phyloP scores from a whole-genome alignment of 2,329 filamentous ascomycete species.

The Xylariaceae sp. region DNA sequence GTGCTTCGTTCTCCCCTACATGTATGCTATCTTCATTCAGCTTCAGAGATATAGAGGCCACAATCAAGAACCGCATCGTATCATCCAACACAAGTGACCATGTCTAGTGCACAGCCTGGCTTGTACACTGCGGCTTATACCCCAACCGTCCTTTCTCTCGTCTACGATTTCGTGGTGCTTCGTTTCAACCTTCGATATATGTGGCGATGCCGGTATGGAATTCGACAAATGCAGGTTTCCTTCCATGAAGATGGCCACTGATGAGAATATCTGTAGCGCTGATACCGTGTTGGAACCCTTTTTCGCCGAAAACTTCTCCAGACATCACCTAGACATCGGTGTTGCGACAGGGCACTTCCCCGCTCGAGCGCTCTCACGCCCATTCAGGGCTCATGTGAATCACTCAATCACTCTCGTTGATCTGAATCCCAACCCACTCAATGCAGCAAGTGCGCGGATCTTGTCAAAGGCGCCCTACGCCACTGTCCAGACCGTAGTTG shows the following conservation, averaged over 20 bases:
- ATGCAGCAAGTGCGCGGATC: constrained; percentile 28
- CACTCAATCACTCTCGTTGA: constrained; percentile 37
- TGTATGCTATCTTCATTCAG: too few relatives aligned
- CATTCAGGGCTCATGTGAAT: constrained; percentile 12
- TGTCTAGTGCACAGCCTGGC: constrained; percentile 1
- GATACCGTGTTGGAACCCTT: constrained; percentile 15
- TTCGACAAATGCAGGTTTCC: not conserved
- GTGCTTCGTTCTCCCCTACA: too few relatives aligned
- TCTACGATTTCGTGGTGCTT: constrained; percentile 27
- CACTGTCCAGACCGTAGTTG: constrained; percentile 31
- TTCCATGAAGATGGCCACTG: too few relatives aligned
- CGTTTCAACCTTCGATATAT: constrained; percentile 35
- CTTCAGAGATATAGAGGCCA: not conserved
- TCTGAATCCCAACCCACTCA: constrained; percentile 34
- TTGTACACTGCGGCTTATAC: constrained; percentile 13
- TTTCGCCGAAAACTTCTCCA: constrained; percentile 17
- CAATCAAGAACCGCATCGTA: not conserved
- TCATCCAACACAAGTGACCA: not conserved
- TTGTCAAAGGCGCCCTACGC: constrained; percentile 18
- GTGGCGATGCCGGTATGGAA: constrained; percentile 35
- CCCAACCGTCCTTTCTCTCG: constrained; percentile 13
- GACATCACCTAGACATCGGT: constrained; percentile 17
- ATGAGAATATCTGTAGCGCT: not conserved
- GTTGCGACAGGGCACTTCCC: constrained; percentile 19
- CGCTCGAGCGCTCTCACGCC: constrained; percentile 13